Percentiles rank a stretch among this genome's conserved stretches.
Conservation (phyloP, 805 yeast species). For the Sugiyamaella smithiae region DNA sequence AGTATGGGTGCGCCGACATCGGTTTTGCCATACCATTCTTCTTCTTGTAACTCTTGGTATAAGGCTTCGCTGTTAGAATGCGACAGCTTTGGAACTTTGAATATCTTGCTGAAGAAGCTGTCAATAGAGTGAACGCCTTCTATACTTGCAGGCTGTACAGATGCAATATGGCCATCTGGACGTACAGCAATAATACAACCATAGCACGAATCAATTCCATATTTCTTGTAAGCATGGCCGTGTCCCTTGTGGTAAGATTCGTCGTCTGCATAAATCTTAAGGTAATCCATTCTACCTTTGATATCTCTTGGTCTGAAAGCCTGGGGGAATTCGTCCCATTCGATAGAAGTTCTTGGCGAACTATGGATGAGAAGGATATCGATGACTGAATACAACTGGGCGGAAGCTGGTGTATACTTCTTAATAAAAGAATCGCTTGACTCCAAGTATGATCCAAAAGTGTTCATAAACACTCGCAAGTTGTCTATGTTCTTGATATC, state of each 20-base stretch:
- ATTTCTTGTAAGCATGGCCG: slow-evolving; percentile 30
- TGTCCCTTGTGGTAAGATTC: slow-evolving; percentile 33
- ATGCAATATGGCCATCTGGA: slow-evolving; percentile 37
- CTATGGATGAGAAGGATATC: slow-evolving; percentile 32
- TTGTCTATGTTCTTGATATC: slow-evolving; percentile 21
- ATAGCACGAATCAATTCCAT: slow-evolving; percentile 30
- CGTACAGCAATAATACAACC: slow-evolving; percentile 33
- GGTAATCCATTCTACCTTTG: slow-evolving; percentile 32
- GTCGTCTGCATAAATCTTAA: slow-evolving; percentile 32
- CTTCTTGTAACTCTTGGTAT: slow-evolving; percentile 1
- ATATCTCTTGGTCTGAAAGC: slow-evolving; percentile 27
- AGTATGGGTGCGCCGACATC: slow-evolving; percentile 11
- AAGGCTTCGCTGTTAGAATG: slow-evolving; percentile 4
- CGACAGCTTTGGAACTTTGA: slow-evolving; percentile 13
- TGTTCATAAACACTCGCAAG: slow-evolving; percentile 3
- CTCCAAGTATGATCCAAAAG: slow-evolving; percentile 30
- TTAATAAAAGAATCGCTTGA: slow-evolving; percentile 16
- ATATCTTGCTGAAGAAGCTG: slow-evolving; percentile 23
- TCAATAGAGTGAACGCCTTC: slow-evolving; percentile 26
- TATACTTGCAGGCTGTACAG: slow-evolving; percentile 22
- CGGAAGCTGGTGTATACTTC: slow-evolving; percentile 32
- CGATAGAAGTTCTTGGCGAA: slow-evolving; percentile 23
- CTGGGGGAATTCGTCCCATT: slow-evolving; percentile 32
- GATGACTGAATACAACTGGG: slow-evolving; percentile 30
- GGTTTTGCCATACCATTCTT: slow-evolving; percentile 15